Base-by-base conservation (phyloP, 108 stramenopile genomes). In the Cyclostephanos tholiformis region DNA sequence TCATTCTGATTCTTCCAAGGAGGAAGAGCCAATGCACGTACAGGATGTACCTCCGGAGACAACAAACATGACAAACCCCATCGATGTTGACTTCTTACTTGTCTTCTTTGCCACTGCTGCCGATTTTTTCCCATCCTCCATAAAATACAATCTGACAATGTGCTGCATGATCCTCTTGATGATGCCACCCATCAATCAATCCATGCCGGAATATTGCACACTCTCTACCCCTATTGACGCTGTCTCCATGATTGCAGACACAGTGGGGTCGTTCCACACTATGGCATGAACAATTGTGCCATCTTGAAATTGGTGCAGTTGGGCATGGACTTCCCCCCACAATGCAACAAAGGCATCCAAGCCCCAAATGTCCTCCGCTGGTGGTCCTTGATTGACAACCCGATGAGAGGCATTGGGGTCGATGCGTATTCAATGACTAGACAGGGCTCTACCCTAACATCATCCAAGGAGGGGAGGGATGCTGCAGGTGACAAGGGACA, bases 231-330 rank as follows among this genome's bases (percentile, higher is more conserved):
- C 22, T 20, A 70, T 36, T 6, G 52, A 20, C 35, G 65, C 43
- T 4, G n/a, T n/a, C n/a, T n/a, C n/a, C n/a, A n/a, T n/a, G n/a
- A n/a, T n/a, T n/a, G n/a, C n/a, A n/a, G 36, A 23, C 12, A 61
- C 17, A 23, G 69, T 35, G 27, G 82, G 44, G 17, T 76, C 71
- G 70, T 88, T 91, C 94, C 94, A 95, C 12, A 95, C 89, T 2
- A 89, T 91, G 0, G 94, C 91, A 25, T 89, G 86, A n/a, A 95
- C 91, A 59, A 95, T 95, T 1, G 91, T 91, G n/a, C 94, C 94
- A 63, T 95, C 94, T 52, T 92, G 91, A 80, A 95, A 95, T 20
- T 89, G 84, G 27, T 91, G 88, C 11, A 92, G 61, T 53, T 92
- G 82, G 4, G 94, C 94, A 17, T 72, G 57, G 36, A 84, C 74